A percentile compares a stretch with the other conserved stretches of the same genome.
phyloP scores from a whole-genome alignment of 345 rosid genomes.

The Gossypium longicalyx region DNA sequence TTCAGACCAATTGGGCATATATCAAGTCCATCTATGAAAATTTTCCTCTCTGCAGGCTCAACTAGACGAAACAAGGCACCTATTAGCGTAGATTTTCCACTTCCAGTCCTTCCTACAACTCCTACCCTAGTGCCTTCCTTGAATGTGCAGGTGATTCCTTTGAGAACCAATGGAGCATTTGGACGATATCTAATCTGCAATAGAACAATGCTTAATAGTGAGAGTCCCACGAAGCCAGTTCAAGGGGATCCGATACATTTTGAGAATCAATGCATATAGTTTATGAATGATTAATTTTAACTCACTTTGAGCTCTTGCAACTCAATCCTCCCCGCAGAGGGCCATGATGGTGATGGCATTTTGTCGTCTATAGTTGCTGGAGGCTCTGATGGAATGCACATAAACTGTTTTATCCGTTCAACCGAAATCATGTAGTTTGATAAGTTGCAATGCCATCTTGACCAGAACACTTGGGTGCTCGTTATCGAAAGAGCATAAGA shows the following conservation, averaged over 20 bases:
- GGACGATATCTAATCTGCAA: conserved; percentile 64
- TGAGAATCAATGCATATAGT: background rate
- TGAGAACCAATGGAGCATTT: conserved; percentile 58
- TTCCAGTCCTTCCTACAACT: conserved; percentile 89
- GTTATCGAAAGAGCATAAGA: conserved; percentile 69
- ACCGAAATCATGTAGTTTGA: conserved; percentile 65
- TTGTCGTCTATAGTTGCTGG: conserved; percentile 51
- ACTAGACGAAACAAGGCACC: conserved; percentile 84
- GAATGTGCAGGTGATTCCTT: conserved; percentile 78
- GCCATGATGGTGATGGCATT: conserved; percentile 69
- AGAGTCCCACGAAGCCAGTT: too few species aligned
- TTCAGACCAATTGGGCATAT: conserved; percentile 69
- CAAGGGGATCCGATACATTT: background rate
- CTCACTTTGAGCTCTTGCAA: conserved; percentile 58
- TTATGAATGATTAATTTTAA: background rate
- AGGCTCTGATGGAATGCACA: conserved; percentile 58
- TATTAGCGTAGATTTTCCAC: conserved; percentile 84
- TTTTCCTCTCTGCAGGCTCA: conserved; percentile 66
- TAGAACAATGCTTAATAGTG: background rate
- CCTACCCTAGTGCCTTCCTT: conserved; percentile 73
- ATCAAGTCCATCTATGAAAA: conserved; percentile 69
- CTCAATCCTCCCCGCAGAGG: conserved; percentile 59
- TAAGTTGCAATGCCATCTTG: conserved; percentile 57
- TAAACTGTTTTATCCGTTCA: conserved; percentile 70
- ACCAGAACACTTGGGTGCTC: conserved; percentile 44